Evolutionary conservation across 768 basidiomycete genomes (phyloP).

Genomic region (Trametes cubensis): DNA sequence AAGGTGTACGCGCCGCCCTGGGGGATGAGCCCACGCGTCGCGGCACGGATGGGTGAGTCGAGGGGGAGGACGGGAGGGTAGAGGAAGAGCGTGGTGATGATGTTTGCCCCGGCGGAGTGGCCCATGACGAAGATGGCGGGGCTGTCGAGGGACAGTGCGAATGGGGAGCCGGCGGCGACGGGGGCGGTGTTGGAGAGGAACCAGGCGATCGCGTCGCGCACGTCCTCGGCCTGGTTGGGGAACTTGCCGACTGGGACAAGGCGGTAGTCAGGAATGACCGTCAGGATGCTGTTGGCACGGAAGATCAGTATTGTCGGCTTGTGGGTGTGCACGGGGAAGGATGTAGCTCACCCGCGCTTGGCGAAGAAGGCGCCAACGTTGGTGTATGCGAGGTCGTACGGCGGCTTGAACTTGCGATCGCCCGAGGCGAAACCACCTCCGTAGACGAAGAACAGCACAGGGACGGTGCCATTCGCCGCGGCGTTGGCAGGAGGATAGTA

Average conservation of each 20-base stretch:
- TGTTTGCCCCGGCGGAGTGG: constrained; percentile 64
- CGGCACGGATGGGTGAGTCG: constrained; percentile 31
- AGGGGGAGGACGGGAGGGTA: constrained; percentile 31
- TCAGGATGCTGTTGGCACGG: constrained; percentile 42
- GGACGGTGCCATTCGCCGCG: constrained; percentile 34
- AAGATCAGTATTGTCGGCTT: not conserved
- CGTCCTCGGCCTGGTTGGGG: constrained; percentile 57
- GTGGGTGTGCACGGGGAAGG: not conserved
- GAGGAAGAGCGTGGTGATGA: constrained; percentile 50
- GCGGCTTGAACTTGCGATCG: constrained; percentile 47
- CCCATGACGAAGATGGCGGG: constrained; percentile 56
- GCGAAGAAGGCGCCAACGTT: constrained; percentile 66
- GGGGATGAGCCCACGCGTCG: constrained; percentile 50
- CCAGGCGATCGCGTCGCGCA: constrained; percentile 64
- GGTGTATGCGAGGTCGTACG: constrained; percentile 55
- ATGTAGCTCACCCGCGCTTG: constrained; percentile 41
- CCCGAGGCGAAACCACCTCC: constrained; percentile 66
- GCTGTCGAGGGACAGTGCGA: constrained; percentile 18
- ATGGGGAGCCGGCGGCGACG: constrained; percentile 12
- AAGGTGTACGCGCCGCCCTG: constrained; percentile 50
- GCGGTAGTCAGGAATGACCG: constrained; percentile 71
- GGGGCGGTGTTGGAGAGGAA: constrained; percentile 39
- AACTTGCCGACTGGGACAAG: constrained; percentile 60
- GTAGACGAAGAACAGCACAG: constrained; percentile 65
- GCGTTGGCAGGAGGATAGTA: constrained; percentile 51